phyloP scores from a whole-genome alignment of 2,329 filamentous ascomycete genomes.

The Sarocladium brachiariae region DNA sequence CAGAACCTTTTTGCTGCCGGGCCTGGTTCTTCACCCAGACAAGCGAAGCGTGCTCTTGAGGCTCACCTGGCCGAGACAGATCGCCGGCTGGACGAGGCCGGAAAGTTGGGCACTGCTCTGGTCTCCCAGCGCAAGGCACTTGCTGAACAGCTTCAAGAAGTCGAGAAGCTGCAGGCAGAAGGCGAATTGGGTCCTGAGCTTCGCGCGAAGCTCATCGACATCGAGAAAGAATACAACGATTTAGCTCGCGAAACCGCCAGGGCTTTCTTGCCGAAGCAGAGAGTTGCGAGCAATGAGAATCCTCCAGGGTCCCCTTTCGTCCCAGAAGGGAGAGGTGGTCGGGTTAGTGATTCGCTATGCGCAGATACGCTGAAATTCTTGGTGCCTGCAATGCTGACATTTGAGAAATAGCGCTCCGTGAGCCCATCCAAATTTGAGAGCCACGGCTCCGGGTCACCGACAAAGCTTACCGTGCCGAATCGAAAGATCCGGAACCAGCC shows the following conservation, averaged over 20 bases:
- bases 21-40: conserved; percentile 69
- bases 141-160: conserved; percentile 72
- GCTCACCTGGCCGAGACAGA: conserved; percentile 91
- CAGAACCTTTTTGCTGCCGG: conserved; percentile 71
- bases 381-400: background rate
- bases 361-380: background rate
- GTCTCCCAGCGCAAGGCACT: conserved; percentile 83
- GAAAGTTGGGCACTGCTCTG: conserved; percentile 78
- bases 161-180: conserved; percentile 70
- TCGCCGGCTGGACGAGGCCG: conserved; percentile 83
- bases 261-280: conserved; percentile 79
- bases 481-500: conserved; percentile 88
- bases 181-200: conserved; percentile 77
- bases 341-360: conserved; percentile 34
- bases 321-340: conserved; percentile 43
- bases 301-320: conserved; percentile 45
- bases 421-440: conserved; percentile 76
- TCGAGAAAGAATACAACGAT: conserved; percentile 94
- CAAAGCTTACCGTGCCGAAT: conserved; percentile 80
- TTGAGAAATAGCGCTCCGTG: conserved; percentile 51
- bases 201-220: conserved; percentile 71
- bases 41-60: conserved; percentile 82
- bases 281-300: conserved; percentile 64
- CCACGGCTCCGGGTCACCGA: conserved; percentile 77
- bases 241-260: conserved; percentile 84